Percentiles rank a stretch among this genome's conserved stretches.
Evolutionary conservation across 768 basidiomycete species (phyloP).

Genomic region (Lentinula edodes): DNA sequence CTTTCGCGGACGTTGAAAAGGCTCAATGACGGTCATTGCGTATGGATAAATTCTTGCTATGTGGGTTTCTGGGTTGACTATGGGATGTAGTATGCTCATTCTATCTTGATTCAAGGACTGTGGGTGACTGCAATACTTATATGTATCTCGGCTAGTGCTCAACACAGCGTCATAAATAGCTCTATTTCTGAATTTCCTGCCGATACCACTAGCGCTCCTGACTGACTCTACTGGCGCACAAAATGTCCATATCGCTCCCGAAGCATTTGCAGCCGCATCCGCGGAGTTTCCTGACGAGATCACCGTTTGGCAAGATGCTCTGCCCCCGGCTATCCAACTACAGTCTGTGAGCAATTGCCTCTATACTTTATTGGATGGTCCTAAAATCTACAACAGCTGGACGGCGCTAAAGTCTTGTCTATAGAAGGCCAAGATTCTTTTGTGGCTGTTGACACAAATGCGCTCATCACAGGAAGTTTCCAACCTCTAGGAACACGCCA

Average conservation of each 20-base stretch:
- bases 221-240: constrained; percentile 22
- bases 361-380: background rate
- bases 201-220: constrained; percentile 26
- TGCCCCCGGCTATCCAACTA: constrained; percentile 20
- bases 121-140: background rate
- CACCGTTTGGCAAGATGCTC: constrained; percentile 24
- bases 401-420: constrained; percentile 27
- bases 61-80: constrained; percentile 15
- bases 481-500: constrained; percentile 30
- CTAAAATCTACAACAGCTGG: constrained; percentile 16
- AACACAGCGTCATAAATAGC: background rate
- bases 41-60: constrained; percentile 30
- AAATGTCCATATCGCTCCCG: constrained; percentile 29
- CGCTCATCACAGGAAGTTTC: constrained; percentile 25
- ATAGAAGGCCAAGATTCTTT: constrained; percentile 29
- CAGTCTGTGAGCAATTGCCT: constrained; percentile 26
- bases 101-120: constrained; percentile 5
- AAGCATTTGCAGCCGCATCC: constrained; percentile 21
- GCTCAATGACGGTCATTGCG: constrained; percentile 32
- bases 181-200: constrained; percentile 19
- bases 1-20: constrained; percentile 29
- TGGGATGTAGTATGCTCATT: too few species aligned
- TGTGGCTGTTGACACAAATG: constrained; percentile 26
- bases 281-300: constrained; percentile 27
- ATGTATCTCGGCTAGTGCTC: background rate